A percentile compares a stretch with the other conserved stretches of the same genome.
phyloP scores from a whole-genome alignment of 2,329 filamentous ascomycete species.

The Aspergillus phoenicis region DNA sequence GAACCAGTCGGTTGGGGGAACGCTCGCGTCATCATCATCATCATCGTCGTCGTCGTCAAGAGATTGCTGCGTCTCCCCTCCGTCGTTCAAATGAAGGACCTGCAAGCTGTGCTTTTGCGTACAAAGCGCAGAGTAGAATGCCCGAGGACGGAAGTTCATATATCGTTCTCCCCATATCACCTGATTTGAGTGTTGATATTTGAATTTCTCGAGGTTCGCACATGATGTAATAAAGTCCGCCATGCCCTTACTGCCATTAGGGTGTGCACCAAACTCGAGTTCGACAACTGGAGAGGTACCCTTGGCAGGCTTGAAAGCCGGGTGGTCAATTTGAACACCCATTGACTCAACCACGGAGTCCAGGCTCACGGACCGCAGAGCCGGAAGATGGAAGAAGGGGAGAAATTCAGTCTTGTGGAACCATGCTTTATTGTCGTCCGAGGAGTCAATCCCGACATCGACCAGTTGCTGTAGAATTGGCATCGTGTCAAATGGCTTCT shows the following conservation, averaged over 20 bases:
- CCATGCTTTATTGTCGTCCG: background rate
- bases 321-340: background rate
- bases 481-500: background rate
- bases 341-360: background rate
- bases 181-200: constrained; percentile 15
- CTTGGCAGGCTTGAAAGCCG: background rate
- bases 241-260: constrained; percentile 12
- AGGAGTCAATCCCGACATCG: background rate
- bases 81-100: constrained; percentile 13
- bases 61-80: background rate
- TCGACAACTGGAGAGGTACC: background rate
- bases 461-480: constrained; percentile 2
- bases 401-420: background rate
- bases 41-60: background rate
- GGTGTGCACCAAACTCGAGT: background rate
- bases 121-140: constrained; percentile 10
- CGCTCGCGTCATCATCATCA: background rate
- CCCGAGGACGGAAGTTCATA: constrained; percentile 7
- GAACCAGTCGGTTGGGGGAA: constrained; percentile 5
- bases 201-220: constrained; percentile 18
- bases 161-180: constrained; percentile 3
- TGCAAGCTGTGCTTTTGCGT: constrained; percentile 17
- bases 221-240: constrained; percentile 15
- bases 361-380: background rate
- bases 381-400: constrained; percentile 9